Evolutionary conservation across 179 eudicot species (phyloP).

Genomic region (Beta macrorhiza): DNA sequence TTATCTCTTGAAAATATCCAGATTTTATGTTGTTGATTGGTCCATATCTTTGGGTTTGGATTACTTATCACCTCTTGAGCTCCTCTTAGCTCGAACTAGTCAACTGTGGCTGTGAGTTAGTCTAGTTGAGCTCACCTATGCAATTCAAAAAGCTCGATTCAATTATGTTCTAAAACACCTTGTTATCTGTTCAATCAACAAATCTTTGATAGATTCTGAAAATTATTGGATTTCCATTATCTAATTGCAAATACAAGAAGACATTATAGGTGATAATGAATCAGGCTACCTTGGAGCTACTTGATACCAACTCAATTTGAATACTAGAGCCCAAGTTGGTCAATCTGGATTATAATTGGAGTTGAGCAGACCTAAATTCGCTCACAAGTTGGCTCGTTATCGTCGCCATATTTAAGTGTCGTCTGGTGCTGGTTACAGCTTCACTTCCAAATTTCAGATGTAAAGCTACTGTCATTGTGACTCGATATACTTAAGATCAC

Average conservation of each 20-base stretch:
- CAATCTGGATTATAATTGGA: neutral
- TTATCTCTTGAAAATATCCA: neutral
- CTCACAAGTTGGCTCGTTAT: neutral
- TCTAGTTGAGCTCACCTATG: neutral
- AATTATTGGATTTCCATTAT: neutral
- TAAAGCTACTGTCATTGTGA: neutral
- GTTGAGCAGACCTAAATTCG: neutral
- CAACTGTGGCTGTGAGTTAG: neutral
- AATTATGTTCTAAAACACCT: neutral
- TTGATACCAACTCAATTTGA: neutral
- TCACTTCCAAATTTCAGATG: neutral
- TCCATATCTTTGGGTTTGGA: neutral
- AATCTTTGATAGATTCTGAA: neutral
- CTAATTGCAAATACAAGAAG: neutral
- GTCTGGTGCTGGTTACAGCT: constrained; percentile 1
- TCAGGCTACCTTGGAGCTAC: neutral
- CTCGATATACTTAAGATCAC: neutral
- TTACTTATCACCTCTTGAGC: neutral
- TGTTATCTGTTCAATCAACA: neutral
- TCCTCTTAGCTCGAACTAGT: neutral
- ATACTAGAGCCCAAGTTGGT: neutral
- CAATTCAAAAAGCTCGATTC: neutral
- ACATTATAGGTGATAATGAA: neutral
- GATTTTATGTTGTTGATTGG: neutral
- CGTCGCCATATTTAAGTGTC: neutral